Evolutionary conservation across 768 basidiomycete genomes (phyloP), one percentile per base, ranked within the genome.

Genomic region (Glaciozyma antarctica): DNA sequence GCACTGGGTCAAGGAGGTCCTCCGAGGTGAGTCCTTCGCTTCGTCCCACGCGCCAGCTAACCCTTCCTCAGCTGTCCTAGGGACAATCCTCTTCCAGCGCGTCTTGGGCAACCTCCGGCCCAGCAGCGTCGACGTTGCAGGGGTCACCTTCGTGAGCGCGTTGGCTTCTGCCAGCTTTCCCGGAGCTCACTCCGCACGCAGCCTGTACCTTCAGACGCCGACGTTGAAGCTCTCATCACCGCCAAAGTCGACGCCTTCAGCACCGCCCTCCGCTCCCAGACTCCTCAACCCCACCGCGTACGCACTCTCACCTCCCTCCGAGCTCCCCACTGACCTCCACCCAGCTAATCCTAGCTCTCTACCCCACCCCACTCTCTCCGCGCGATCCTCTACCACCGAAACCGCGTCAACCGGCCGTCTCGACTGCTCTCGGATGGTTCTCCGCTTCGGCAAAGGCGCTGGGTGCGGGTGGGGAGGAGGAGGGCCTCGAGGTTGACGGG

Each of bases 391-490:
- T 45, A 26, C 28, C 3, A 8, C 41, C 57, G 0, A 21, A 49
- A 13, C 3, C 34, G 2, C 16, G 57, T 30, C 59, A 59, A 16
- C 48, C 60, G 2, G 58, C 68, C 9, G 62, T 65, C 13, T 54
- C 62, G 0, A 28, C 49, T 7, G 68, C 68, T 2, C 59, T 69
- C 24, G 64, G 64, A 7, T 69, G 68, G 68, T 62, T 69, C 21
- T 57, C 59, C 15, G 64, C 67, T 0, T 61, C 54, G 7, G 63
- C 63, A 0, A 44, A 64, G 5, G 64, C 64, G 6, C 43, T 43
- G 0, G 26, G 54, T 21, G 30, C 41, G 1, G 45, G n/a, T 0
- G 51, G 6, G 13, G 47, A 19, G 26, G 58, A 7, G 22, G 52
- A 16, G 12, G 62, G 44, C 6, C 58, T 53, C 28, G 68, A 65